Base-by-base conservation (phyloP, 2,329 filamentous ascomycete species). In the Sclerotinia nivalis region DNA sequence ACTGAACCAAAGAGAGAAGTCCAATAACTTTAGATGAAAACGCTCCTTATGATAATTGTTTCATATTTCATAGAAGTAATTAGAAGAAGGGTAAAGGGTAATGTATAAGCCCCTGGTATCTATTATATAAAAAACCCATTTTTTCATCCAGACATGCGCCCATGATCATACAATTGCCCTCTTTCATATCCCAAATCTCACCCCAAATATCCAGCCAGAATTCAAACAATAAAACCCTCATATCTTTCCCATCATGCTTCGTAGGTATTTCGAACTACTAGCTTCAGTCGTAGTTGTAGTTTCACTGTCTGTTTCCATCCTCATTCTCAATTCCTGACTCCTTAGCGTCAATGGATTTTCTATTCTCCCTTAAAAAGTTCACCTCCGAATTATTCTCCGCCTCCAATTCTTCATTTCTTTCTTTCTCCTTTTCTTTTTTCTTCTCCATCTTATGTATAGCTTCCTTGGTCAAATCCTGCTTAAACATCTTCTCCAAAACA, bases 401-500 rank as follows among this genome's bases (percentile, higher is more conserved):
- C 31, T 55, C 58, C 28, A 54, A 6, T 37, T 55, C 49, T 13
- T 22, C 49, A 47, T 55, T 52, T 65, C 40, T 55, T 68, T 69
- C 68, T 22, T 52, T 47, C 45, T 62, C 69, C 62, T 69, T 75
- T 45, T 70, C 55, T 78, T 55, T 76, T 73, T 64, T 82, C 78
- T 75, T 82, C 78, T 79, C 76, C 73, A 81, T 71, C 71, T 78
- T 74, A 71, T 78, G 73, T 67, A 90, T 89, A 0, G 88, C 88
- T 74, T 88, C 83, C 60, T 85, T 81, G 0, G 93, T 96, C 69
- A 96, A 80, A 73, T 93, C 88, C 77, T 96, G 93, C 43, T 92
- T 83, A 75, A 91, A 88, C 80, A 96, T 87, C 58, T 89, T 85
- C 76, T 94, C 89, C 31, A 93, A 83, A 0, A 96, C 91, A 55